Conservation (phyloP, 2,329 filamentous ascomycete genomes). For the Blastomyces parvus region DNA sequence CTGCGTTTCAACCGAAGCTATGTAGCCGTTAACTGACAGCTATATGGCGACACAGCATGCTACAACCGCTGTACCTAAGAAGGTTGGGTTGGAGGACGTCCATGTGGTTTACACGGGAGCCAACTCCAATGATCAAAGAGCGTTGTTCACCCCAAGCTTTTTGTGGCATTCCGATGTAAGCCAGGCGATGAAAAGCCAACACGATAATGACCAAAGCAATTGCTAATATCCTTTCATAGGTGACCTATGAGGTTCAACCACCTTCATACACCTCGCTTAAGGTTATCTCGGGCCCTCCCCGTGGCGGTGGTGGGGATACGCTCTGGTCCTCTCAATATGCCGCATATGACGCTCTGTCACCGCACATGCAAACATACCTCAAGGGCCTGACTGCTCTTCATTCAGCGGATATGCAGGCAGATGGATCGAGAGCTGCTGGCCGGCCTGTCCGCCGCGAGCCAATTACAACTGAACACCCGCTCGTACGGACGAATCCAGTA, state of each 20-base stretch:
- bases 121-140: constrained; percentile 44
- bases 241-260: constrained; percentile 48
- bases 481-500: constrained; percentile 51
- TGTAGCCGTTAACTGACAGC: background rate
- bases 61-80: constrained; percentile 44
- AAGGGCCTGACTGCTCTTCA: constrained; percentile 49
- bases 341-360: constrained; percentile 48
- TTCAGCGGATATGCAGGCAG: constrained; percentile 46
- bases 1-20: background rate
- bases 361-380: constrained; percentile 49
- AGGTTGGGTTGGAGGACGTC: constrained; percentile 45
- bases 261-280: constrained; percentile 50
- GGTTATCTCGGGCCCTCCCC: constrained; percentile 44
- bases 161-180: constrained; percentile 46
- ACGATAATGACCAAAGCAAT: background rate
- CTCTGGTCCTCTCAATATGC: constrained; percentile 52
- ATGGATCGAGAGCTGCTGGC: constrained; percentile 42
- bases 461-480: constrained; percentile 47
- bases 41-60: constrained; percentile 32
- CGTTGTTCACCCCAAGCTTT: constrained; percentile 47
- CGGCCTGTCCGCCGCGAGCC: constrained; percentile 45
- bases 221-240: background rate
- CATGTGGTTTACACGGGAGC: constrained; percentile 49
- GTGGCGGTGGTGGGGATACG: constrained; percentile 48
- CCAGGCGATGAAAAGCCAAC: constrained; percentile 18